Evolutionary conservation across 495 filamentous ascomycete species (phyloP).

Genomic region (Niebla homalea): DNA sequence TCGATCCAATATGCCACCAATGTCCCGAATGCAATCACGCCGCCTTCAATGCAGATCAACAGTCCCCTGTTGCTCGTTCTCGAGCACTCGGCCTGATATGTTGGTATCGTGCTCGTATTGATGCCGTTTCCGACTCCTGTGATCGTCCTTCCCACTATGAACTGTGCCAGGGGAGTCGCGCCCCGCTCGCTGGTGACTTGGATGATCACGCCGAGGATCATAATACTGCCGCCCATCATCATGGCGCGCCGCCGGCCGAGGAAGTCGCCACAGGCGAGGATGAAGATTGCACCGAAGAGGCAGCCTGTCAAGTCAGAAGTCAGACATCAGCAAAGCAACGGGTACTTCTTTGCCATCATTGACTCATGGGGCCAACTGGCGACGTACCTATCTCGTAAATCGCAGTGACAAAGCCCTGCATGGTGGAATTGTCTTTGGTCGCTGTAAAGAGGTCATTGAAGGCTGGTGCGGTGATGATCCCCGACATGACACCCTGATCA

Average conservation of each 20-base stretch:
- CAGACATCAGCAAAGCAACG: too few relatives aligned
- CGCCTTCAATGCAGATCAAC: constrained; percentile 74
- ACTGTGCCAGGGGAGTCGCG: constrained; percentile 44
- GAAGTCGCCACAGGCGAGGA: constrained; percentile 52
- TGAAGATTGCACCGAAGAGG: constrained; percentile 58
- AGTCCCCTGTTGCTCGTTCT: constrained; percentile 66
- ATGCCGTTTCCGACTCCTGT: constrained; percentile 72
- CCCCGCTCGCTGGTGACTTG: constrained; percentile 41
- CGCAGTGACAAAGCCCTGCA: constrained; percentile 71
- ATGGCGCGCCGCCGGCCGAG: constrained; percentile 50
- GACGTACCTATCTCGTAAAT: constrained; percentile 59
- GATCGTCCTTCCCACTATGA: constrained; percentile 60
- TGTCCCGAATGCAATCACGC: constrained; percentile 61
- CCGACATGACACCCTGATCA: constrained; percentile 65
- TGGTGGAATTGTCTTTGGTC: constrained; percentile 49
- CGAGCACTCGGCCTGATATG: constrained; percentile 68
- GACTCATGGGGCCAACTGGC: neutral
- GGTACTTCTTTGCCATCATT: neutral
- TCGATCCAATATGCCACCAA: constrained; percentile 77
- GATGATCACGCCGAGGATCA: constrained; percentile 63
- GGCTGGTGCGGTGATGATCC: constrained; percentile 59
- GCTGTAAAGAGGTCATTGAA: constrained; percentile 62
- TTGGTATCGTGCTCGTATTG: constrained; percentile 69
- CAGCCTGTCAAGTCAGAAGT: constrained; percentile 35
- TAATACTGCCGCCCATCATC: constrained; percentile 50